These are phyloP conservation scores for Trifolium subterraneum DNA, from an alignment of 306 rosid species.

Conservation along the genomic window DNA sequence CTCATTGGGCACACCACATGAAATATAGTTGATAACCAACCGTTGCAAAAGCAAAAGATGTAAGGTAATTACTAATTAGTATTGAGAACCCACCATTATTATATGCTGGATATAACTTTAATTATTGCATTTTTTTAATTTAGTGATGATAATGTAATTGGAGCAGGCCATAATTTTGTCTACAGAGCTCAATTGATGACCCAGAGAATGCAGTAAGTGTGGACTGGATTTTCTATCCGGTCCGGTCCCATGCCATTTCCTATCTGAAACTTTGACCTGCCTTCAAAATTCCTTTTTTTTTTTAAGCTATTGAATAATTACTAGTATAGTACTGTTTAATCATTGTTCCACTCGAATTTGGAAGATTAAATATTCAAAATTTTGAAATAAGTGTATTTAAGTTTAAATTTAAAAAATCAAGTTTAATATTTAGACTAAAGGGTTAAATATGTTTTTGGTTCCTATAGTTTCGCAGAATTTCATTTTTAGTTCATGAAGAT, in stretches of 20 bases:
- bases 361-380: too few species aligned
- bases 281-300: not conserved
- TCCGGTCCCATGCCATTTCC: conserved; percentile 34
- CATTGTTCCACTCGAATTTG: too few species aligned
- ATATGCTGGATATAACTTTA: conserved; percentile 26
- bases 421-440: too few species aligned
- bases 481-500: too few species aligned
- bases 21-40: conserved; percentile 20
- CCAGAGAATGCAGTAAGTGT: conserved; percentile 29
- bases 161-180: conserved; percentile 46
- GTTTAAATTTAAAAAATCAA: too few species aligned
- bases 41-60: conserved; percentile 42
- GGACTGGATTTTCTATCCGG: conserved; percentile 24
- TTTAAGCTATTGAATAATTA: too few species aligned
- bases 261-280: conserved; percentile 39
- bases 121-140: conserved; percentile 34
- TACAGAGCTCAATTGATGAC: conserved; percentile 18
- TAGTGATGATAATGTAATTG: conserved; percentile 44
- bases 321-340: too few species aligned
- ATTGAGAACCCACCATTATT: conserved; percentile 43
- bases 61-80: conserved; percentile 44
- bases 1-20: not conserved
- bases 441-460: too few species aligned
- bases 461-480: too few species aligned
- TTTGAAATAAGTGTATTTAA: too few species aligned